A percentile compares a stretch with the other conserved stretches of the same genome.
Conservation (phyloP, 129 eudicot species). For the Centella asiatica region DNA sequence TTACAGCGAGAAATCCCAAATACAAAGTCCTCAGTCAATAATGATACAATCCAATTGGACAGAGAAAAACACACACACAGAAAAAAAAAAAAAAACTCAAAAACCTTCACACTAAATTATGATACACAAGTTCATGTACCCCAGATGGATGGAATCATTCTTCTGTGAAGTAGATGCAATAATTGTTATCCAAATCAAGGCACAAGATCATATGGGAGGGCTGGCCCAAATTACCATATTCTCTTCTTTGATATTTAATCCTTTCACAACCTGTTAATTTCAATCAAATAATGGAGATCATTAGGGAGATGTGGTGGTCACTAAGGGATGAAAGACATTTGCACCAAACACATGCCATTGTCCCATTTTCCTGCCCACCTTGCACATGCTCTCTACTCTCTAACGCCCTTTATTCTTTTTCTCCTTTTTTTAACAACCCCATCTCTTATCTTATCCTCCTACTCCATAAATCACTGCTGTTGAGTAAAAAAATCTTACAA, state of each 20-base stretch:
- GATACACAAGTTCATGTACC: slow-evolving; percentile 10
- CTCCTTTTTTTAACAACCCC: slow-evolving; percentile 21
- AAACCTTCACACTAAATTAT: slow-evolving; percentile 10
- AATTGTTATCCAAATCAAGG: slow-evolving; percentile 12
- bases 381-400: slow-evolving; percentile 46
- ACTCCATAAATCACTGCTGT: slow-evolving; percentile 15
- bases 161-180: slow-evolving; percentile 2
- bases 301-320: slow-evolving; percentile 22
- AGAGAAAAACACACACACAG: background rate
- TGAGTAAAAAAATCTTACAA: slow-evolving; percentile 12
- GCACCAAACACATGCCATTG: slow-evolving; percentile 47
- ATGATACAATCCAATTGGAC: slow-evolving; percentile 11
- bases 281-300: slow-evolving; percentile 22
- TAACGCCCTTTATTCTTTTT: slow-evolving; percentile 24
- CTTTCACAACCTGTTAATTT: slow-evolving; percentile 23
- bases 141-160: slow-evolving; percentile 2
- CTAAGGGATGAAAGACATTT: slow-evolving; percentile 14
- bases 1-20: slow-evolving; percentile 11
- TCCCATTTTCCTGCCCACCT: slow-evolving; percentile 32
- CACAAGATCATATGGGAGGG: background rate
- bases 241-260: background rate
- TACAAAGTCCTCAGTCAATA: slow-evolving; percentile 12
- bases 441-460: slow-evolving; percentile 19
- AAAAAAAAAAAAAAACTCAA: slow-evolving; percentile 1
- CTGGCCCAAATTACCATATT: slow-evolving; percentile 5